Percentiles rank a stretch among this genome's conserved stretches.
These are phyloP conservation scores for Colletotrichum endophyticum DNA, from an alignment of 2,329 filamentous ascomycete species.

Conservation along the genomic window DNA sequence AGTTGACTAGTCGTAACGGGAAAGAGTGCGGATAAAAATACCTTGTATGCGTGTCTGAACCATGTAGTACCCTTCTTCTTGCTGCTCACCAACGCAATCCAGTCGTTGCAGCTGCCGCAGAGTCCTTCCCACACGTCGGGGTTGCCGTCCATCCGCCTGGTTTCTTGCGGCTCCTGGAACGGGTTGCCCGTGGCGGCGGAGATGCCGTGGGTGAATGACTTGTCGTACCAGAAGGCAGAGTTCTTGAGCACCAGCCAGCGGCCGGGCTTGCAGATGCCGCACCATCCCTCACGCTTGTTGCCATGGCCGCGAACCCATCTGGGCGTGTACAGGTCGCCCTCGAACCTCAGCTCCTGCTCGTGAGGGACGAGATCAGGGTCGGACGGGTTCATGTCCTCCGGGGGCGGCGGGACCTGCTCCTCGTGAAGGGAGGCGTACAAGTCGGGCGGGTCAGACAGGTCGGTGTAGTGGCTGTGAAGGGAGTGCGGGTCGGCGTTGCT, in stretches of 20 bases:
- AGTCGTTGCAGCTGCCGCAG: slow-evolving; percentile 79
- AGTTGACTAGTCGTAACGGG: slow-evolving; percentile 23
- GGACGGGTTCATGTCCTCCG: slow-evolving; percentile 80
- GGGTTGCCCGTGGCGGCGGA: slow-evolving; percentile 80
- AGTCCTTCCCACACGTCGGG: slow-evolving; percentile 83
- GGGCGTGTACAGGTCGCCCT: slow-evolving; percentile 83
- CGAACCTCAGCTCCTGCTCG: slow-evolving; percentile 80
- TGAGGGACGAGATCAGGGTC: slow-evolving; percentile 79
- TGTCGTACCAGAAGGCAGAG: slow-evolving; percentile 92
- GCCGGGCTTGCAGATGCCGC: slow-evolving; percentile 84
- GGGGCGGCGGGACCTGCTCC: slow-evolving; percentile 74
- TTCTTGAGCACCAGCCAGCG: slow-evolving; percentile 90
- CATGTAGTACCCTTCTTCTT: slow-evolving; percentile 94
- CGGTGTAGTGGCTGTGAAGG: slow-evolving; percentile 72
- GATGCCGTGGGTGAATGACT: slow-evolving; percentile 87
- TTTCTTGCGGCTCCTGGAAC: slow-evolving; percentile 79
- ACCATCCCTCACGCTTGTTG: slow-evolving; percentile 90
- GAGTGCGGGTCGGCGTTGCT: slow-evolving; percentile 75
- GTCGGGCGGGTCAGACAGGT: slow-evolving; percentile 77
- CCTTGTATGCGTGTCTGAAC: slow-evolving; percentile 91
- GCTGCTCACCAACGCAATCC: slow-evolving; percentile 81
- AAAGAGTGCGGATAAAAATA: slow-evolving; percentile 37
- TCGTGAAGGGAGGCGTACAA: slow-evolving; percentile 77
- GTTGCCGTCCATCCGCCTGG: slow-evolving; percentile 78
- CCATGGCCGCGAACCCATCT: slow-evolving; percentile 85